These are phyloP conservation scores for Mrakia frigida DNA, from an alignment of 768 basidiomycete species.

Conservation along the genomic window DNA sequence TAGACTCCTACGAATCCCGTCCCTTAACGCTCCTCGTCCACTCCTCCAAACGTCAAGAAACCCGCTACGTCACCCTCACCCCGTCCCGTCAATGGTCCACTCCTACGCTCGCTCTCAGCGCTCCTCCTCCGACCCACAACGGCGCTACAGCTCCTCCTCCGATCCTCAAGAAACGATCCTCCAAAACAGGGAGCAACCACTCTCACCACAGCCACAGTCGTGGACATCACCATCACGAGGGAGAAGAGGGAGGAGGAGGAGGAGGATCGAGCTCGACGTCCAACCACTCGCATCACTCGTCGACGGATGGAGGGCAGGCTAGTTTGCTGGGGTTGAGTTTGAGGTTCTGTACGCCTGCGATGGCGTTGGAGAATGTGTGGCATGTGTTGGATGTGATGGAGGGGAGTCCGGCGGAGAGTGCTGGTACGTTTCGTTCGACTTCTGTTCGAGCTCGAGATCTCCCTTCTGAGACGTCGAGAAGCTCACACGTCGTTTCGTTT, in stretches of 20 bases:
- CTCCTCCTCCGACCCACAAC: background rate
- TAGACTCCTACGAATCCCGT: slow-evolving; percentile 71
- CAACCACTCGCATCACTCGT: background rate
- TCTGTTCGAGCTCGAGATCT: background rate
- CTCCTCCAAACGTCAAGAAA: slow-evolving; percentile 66
- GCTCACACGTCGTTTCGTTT: background rate
- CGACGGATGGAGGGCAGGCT: slow-evolving; percentile 49
- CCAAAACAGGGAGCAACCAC: slow-evolving; percentile 40
- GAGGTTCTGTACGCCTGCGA: slow-evolving; percentile 84
- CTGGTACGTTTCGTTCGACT: slow-evolving; percentile 46
- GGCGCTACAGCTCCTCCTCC: too few species aligned
- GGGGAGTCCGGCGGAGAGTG: slow-evolving; percentile 91
- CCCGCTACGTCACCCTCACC: slow-evolving; percentile 65
- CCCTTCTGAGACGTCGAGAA: too few species aligned
- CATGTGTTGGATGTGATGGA: slow-evolving; percentile 96
- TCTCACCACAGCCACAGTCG: background rate
- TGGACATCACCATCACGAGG: background rate
- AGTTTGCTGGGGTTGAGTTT: slow-evolving; percentile 91
- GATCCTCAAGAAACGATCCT: slow-evolving; percentile 20
- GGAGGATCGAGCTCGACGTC: too few species aligned
- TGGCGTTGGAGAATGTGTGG: slow-evolving; percentile 90
- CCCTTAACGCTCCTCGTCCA: slow-evolving; percentile 69
- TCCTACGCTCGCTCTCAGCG: background rate
- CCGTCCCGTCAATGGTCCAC: slow-evolving; percentile 75
- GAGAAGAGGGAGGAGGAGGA: too few species aligned